Conservation (phyloP, 2,329 filamentous ascomycete genomes). For the Diaporthe longicolla region DNA sequence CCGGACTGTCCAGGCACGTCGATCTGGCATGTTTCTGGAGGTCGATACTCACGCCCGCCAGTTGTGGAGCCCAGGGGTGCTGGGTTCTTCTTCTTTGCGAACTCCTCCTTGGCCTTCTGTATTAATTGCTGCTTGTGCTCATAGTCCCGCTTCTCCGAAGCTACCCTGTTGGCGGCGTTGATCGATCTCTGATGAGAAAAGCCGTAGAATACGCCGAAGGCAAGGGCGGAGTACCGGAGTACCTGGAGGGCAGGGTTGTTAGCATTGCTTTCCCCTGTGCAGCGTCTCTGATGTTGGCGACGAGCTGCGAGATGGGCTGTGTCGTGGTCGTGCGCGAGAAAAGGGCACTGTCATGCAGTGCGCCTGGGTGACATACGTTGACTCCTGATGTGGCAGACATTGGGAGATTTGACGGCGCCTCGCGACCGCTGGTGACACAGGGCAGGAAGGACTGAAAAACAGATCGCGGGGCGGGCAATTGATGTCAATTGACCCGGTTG, state of each 20-base stretch:
- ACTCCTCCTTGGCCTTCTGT: constrained; percentile 92
- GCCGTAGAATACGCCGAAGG: constrained; percentile 93
- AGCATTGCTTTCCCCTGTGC: constrained; percentile 21
- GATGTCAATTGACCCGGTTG: constrained; percentile 44
- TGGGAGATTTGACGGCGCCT: constrained; percentile 60
- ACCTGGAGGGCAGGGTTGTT: constrained; percentile 72
- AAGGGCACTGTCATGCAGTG: constrained; percentile 36
- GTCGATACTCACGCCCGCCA: constrained; percentile 50
- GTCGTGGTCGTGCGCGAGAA: constrained; percentile 42
- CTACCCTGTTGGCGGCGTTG: constrained; percentile 77
- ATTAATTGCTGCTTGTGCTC: constrained; percentile 93
- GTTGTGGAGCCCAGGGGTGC: constrained; percentile 52
- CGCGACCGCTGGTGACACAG: constrained; percentile 56
- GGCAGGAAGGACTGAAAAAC: constrained; percentile 52
- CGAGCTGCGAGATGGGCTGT: constrained; percentile 36
- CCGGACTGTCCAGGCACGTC: constrained; percentile 35
- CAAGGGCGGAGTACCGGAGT: constrained; percentile 95
- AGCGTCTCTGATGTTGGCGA: constrained; percentile 8
- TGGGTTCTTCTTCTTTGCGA: constrained; percentile 79
- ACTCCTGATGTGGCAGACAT: constrained; percentile 78
- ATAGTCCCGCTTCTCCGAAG: constrained; percentile 84
- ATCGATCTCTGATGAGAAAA: constrained; percentile 92
- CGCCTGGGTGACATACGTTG: constrained; percentile 68
- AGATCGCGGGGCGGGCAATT: constrained; percentile 44
- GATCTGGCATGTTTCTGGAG: neutral